Conservation (phyloP, 2,329 filamentous ascomycete species). For the Magnaporthiopsis rhizophila region DNA sequence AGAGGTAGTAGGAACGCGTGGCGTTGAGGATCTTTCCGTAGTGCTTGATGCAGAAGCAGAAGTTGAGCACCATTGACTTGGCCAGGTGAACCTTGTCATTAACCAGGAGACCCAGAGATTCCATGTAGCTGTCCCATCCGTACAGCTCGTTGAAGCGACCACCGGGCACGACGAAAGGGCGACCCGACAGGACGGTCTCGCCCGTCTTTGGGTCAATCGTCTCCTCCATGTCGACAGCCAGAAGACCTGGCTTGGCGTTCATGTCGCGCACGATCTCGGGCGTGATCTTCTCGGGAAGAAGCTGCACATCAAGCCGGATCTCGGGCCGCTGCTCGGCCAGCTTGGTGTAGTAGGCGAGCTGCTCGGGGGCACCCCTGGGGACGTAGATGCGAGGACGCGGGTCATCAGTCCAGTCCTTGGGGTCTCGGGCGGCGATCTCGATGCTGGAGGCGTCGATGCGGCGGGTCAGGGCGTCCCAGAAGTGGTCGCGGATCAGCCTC, state of each 20-base stretch:
- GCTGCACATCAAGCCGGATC: slow-evolving; percentile 77
- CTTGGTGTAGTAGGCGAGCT: slow-evolving; percentile 80
- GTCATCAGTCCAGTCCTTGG: slow-evolving; percentile 91
- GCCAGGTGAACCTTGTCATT: slow-evolving; percentile 80
- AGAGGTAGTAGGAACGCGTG: slow-evolving; percentile 91
- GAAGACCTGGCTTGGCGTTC: slow-evolving; percentile 78
- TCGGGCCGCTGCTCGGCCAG: slow-evolving; percentile 74
- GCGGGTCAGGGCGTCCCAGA: slow-evolving; percentile 87
- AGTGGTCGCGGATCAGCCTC: slow-evolving; percentile 78
- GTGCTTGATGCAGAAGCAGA: slow-evolving; percentile 96
- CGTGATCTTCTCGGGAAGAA: slow-evolving; percentile 69
- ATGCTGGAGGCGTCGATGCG: slow-evolving; percentile 85
- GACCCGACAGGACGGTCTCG: slow-evolving; percentile 63
- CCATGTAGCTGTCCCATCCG: slow-evolving; percentile 99
- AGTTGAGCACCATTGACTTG: slow-evolving; percentile 92
- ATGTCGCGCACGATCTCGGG: slow-evolving; percentile 74
- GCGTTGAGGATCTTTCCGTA: slow-evolving; percentile 98
- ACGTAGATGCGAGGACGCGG: slow-evolving; percentile 89
- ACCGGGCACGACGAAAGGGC: slow-evolving; percentile 95
- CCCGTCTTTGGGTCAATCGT: slow-evolving; percentile 58
- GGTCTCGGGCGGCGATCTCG: slow-evolving; percentile 76
- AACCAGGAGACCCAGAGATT: slow-evolving; percentile 78
- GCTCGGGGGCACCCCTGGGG: slow-evolving; percentile 74
- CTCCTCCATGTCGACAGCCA: slow-evolving; percentile 85
- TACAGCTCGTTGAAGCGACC: slow-evolving; percentile 98